Conservation (phyloP, 2,329 filamentous ascomycete genomes). For the Sporothrix protearum region DNA sequence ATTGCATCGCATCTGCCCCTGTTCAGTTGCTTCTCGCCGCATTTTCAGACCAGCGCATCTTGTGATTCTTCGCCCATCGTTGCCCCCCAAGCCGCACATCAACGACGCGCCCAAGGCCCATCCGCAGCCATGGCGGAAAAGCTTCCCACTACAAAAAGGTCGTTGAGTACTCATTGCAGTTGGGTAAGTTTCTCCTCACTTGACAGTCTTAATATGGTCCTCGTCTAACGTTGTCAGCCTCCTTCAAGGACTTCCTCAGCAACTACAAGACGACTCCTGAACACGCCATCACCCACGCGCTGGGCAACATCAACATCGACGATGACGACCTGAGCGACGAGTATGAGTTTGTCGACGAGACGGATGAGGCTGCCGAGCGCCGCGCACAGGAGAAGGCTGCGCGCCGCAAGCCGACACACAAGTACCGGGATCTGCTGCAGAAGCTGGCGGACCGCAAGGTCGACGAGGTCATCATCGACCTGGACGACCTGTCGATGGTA, state of each 20-base stretch:
- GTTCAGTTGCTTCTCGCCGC: constrained; percentile 1
- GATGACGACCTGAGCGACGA: constrained; percentile 85
- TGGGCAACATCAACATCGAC: constrained; percentile 80
- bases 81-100: constrained; percentile 12
- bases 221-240: constrained; percentile 47
- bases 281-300: constrained; percentile 71
- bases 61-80: neutral
- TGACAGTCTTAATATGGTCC: neutral
- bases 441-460: constrained; percentile 76
- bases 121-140: constrained; percentile 60
- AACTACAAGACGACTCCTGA: constrained; percentile 79
- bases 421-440: constrained; percentile 86
- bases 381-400: constrained; percentile 49
- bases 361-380: constrained; percentile 56
- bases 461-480: constrained; percentile 76
- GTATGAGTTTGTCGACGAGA: constrained; percentile 88
- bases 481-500: constrained; percentile 81
- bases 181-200: constrained; percentile 51
- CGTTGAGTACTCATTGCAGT: constrained; percentile 84
- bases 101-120: constrained; percentile 11
- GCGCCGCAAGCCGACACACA: constrained; percentile 62
- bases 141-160: constrained; percentile 73
- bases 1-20: no score
- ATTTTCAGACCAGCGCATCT: neutral
- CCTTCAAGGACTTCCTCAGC: constrained; percentile 82